Percentiles rank a stretch among this genome's conserved stretches.
These are phyloP conservation scores for Penicillium sp. DNA, from an alignment of 2,329 filamentous ascomycete genomes.

Conservation along the genomic window DNA sequence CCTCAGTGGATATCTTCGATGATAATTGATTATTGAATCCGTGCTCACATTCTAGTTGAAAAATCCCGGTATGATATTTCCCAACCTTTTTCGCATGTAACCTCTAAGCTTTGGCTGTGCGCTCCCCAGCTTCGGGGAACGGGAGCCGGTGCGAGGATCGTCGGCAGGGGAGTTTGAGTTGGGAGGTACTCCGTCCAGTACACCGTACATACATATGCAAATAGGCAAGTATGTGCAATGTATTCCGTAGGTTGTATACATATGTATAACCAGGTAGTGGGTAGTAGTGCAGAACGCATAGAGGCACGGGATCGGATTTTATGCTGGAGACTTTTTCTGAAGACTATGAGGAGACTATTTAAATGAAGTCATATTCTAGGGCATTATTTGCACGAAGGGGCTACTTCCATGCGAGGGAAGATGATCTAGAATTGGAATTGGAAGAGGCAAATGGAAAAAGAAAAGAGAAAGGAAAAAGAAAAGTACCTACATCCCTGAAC, in stretches of 20 bases:
- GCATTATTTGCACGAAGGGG: neutral
- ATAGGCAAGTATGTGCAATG: neutral
- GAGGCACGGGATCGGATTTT: neutral
- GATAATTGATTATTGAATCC: neutral
- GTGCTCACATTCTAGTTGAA: neutral
- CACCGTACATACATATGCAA: conserved; percentile 1
- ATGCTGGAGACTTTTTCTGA: neutral
- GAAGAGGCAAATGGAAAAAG: neutral
- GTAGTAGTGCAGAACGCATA: neutral
- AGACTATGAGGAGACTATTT: neutral
- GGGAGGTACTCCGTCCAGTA: neutral
- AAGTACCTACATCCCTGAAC: neutral
- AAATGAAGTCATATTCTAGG: neutral
- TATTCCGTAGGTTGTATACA: neutral
- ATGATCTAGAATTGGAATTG: neutral
- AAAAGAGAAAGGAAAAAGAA: neutral
- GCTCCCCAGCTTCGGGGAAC: conserved; percentile 10
- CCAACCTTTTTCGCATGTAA: conserved; percentile 2
- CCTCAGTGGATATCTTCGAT: neutral
- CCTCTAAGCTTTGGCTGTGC: conserved; percentile 2
- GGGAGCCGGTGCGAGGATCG: conserved; percentile 6
- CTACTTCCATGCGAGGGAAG: neutral
- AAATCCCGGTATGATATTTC: conserved; percentile 3
- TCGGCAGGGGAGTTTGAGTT: neutral
- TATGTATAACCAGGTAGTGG: neutral